Percentiles rank a stretch among this genome's conserved stretches.
These are phyloP conservation scores for Halenospora varia DNA, from an alignment of 495 filamentous ascomycete genomes.

Conservation along the genomic window DNA sequence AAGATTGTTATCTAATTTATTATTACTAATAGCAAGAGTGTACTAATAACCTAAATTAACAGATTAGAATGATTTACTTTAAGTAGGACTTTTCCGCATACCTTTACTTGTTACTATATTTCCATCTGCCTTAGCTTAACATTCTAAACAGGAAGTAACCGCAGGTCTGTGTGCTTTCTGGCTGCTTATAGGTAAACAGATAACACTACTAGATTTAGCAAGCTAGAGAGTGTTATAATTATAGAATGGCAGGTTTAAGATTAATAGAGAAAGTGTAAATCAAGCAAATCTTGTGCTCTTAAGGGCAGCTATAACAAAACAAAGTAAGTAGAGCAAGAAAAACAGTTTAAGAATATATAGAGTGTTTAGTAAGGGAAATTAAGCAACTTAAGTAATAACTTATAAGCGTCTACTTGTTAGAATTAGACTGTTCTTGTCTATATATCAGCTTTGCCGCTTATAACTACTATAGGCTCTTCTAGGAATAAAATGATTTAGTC, in stretches of 20 bases:
- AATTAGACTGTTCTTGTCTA: slow-evolving; percentile 11
- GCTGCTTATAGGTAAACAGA: background rate
- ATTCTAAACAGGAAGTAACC: slow-evolving; percentile 2
- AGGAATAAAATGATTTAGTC: slow-evolving; percentile 14
- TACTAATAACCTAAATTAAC: background rate
- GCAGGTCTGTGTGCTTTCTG: slow-evolving; percentile 5
- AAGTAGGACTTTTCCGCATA: background rate
- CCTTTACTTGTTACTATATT: background rate
- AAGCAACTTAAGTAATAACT: slow-evolving; percentile 18
- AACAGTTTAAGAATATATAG: slow-evolving; percentile 12
- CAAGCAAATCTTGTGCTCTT: slow-evolving; percentile 11
- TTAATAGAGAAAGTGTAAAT: slow-evolving; percentile 18
- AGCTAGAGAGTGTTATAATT: slow-evolving; percentile 7
- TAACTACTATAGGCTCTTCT: slow-evolving; percentile 17
- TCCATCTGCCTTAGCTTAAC: background rate
- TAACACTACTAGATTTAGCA: slow-evolving; percentile 1
- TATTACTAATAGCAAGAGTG: slow-evolving; percentile 13
- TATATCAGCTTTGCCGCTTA: slow-evolving; percentile 9
- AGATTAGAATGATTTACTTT: background rate
- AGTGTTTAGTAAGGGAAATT: slow-evolving; percentile 16
- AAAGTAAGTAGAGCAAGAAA: slow-evolving; percentile 10
- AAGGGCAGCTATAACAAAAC: slow-evolving; percentile 16
- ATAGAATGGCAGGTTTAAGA: background rate
- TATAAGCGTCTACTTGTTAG: slow-evolving; percentile 2
- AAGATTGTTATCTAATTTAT: slow-evolving; percentile 17